Percentiles rank a stretch among this genome's conserved stretches.
These are phyloP conservation scores for Cytospora piceicola DNA, from an alignment of 2,329 filamentous ascomycete species.

Conservation along the genomic window DNA sequence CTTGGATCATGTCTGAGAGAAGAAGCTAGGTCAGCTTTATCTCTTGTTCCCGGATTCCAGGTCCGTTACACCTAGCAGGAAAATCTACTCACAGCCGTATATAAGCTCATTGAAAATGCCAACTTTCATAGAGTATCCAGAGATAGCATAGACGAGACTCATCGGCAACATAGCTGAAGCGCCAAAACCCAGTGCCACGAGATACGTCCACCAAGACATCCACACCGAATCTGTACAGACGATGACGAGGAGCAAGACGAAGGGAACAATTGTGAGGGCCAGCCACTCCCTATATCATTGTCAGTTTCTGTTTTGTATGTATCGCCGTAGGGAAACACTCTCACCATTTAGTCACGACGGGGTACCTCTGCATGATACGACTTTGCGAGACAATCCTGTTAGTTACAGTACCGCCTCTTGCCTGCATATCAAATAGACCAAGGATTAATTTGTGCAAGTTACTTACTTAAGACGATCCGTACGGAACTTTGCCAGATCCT, in stretches of 20 bases:
- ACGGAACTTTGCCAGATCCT: conserved; percentile 10
- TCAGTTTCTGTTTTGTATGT: background rate
- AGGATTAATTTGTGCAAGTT: no score
- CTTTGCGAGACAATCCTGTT: background rate
- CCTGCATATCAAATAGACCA: background rate
- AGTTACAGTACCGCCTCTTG: background rate
- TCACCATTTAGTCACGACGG: conserved; percentile 23
- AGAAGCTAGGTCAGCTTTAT: background rate
- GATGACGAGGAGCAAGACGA: conserved; percentile 30
- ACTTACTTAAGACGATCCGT: conserved; percentile 27
- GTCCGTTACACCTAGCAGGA: no score
- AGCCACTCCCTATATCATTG: conserved; percentile 12
- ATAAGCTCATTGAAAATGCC: conserved; percentile 33
- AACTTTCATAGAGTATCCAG: conserved; percentile 32
- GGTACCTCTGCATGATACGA: conserved; percentile 23
- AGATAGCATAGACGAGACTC: conserved; percentile 32
- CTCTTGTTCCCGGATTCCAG: background rate
- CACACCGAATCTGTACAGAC: conserved; percentile 31
- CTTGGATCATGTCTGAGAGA: conserved; percentile 31
- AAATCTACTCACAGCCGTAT: conserved; percentile 28
- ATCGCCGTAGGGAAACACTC: background rate
- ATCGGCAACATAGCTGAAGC: conserved; percentile 32
- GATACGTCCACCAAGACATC: conserved; percentile 33
- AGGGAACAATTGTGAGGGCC: conserved; percentile 17
- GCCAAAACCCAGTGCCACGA: conserved; percentile 33